Conservation (phyloP, 1,284 basidiomycete genomes). For the Sanguinoderma infundibulare region DNA sequence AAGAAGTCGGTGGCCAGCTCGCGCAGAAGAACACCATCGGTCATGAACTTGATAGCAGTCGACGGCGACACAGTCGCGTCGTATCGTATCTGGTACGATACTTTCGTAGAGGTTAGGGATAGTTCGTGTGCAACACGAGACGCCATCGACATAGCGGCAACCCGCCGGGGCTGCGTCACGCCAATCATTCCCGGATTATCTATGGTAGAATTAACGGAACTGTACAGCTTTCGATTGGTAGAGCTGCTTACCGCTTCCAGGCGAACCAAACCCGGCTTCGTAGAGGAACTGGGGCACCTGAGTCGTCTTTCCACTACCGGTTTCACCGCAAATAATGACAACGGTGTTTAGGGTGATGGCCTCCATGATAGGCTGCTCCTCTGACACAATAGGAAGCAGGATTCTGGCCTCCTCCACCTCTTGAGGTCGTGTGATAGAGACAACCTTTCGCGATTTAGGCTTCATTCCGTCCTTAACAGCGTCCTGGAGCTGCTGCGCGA, state of each 20-base stretch:
- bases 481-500: constrained; percentile 57
- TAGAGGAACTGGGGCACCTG: constrained; percentile 94
- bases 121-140: constrained; percentile 91
- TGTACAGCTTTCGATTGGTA: not conserved
- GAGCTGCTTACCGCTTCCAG: constrained; percentile 67
- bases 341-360: constrained; percentile 86
- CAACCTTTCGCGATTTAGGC: constrained; percentile 41
- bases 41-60: constrained; percentile 99
- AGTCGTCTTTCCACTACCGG: constrained; percentile 98
- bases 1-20: constrained; percentile 94
- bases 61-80: constrained; percentile 89
- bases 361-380: constrained; percentile 96
- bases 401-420: constrained; percentile 83
- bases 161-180: constrained; percentile 95
- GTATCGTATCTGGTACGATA: constrained; percentile 98
- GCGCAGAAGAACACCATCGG: constrained; percentile 94
- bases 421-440: constrained; percentile 70
- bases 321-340: constrained; percentile 81
- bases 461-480: constrained; percentile 29
- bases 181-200: constrained; percentile 99
- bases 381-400: constrained; percentile 87
- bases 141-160: constrained; percentile 97
- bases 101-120: constrained; percentile 75
- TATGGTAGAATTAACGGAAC: constrained; percentile 32
- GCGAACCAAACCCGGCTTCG: constrained; percentile 93